These are phyloP conservation scores for Colletotrichum spaethianum DNA, from an alignment of 2,329 filamentous ascomycete species.

Conservation along the genomic window DNA sequence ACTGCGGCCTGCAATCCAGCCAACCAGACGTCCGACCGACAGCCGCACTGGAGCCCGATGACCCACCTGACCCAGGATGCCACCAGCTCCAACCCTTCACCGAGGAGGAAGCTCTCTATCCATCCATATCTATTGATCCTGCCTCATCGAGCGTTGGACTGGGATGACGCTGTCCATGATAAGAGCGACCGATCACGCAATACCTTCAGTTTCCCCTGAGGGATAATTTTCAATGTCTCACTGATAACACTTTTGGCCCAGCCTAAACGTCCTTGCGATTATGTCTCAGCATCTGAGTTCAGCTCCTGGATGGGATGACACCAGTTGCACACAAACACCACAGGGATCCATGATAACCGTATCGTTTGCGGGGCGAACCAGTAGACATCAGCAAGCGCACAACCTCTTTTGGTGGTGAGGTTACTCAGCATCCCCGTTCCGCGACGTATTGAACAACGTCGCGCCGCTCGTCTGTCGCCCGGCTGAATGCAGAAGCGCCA, in stretches of 20 bases:
- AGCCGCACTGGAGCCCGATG: conserved; percentile 24
- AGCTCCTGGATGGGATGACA: not conserved
- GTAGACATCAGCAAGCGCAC: not conserved
- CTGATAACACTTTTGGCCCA: not conserved
- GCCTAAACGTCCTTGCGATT: not conserved
- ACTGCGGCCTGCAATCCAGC: not conserved
- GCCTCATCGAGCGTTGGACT: not conserved
- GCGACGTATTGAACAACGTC: not conserved
- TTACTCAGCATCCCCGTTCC: not conserved
- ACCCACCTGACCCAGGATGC: not conserved
- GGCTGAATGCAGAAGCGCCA: conserved; percentile 31
- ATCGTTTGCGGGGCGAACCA: not conserved
- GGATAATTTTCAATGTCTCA: not conserved
- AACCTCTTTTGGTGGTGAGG: not conserved
- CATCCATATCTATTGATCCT: not conserved
- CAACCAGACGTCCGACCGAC: conserved; percentile 27
- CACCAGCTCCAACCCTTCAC: conserved; percentile 9
- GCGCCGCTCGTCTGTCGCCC: not conserved
- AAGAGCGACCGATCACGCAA: conserved; percentile 27
- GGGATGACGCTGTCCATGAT: conserved; percentile 7
- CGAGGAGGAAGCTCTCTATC: not conserved
- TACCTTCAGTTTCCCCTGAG: not conserved
- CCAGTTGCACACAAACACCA: not conserved
- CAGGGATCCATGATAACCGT: not conserved
- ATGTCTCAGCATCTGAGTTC: not conserved